Evolutionary conservation across 495 filamentous ascomycete species (phyloP), one percentile per base, ranked within the genome.

Genomic region (Aspergillus homomorphus): DNA sequence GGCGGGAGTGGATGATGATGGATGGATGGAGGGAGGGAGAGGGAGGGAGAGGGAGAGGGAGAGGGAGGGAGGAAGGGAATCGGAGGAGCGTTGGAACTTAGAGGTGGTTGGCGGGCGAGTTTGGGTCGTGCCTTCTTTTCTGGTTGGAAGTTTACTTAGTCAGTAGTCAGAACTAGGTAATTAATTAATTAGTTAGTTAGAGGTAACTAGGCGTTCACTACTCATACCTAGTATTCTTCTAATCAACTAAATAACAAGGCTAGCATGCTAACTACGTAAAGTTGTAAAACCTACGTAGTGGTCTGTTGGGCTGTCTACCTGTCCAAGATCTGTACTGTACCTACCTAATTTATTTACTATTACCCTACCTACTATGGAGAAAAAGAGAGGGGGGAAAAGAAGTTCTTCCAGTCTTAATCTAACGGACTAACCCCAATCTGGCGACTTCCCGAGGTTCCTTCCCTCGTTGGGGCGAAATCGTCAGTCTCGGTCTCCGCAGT

Each of bases 1-100:
- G 66, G 71, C 67, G 70, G 70, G 75, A 14, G 33, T 38, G 70
- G 69, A 62, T 61, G 55, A 64, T 66, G 59, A 63, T 68, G 66
- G 45, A 15, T 62, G 68, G 67, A 28, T 5, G 33, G 33, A 14
- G 33, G 12, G 33, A 14, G 33, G 33, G 33, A 14, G 33, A 12
- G 15, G 33, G 4, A 6, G 33, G 10, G 12, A 12, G 33, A 38
- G 33, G 33, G 33, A 38, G 33, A 12, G 33, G 33, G 33, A 14
- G 33, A 12, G 15, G 33, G 4, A 6, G 33, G 33, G 33, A 38
- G 33, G 33, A 12, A 38, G 33, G 33, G 33, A 38, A 14, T 2
- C 4, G 12, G 33, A 38, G 12, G 64, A 69, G 67, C n/a, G 19
- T 63, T 67, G 65, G 61, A 53, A 62, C 59, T 60, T 58, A 53